Base-by-base conservation (phyloP, 768 basidiomycete species). In the Pisolithus marmoratus region DNA sequence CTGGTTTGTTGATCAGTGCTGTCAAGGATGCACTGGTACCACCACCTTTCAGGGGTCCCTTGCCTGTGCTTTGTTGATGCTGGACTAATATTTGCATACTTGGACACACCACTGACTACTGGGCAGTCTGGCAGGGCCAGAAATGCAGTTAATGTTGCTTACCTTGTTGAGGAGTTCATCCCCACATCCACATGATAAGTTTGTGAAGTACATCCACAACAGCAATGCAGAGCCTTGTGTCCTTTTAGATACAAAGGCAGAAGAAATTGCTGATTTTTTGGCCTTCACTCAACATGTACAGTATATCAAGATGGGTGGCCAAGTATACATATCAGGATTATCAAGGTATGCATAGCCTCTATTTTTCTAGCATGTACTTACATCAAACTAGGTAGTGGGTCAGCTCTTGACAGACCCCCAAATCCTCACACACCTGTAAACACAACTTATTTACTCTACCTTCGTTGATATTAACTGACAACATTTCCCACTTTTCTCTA, bases 51-150 rank as follows among this genome's bases (percentile, higher is more conserved):
- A 22, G 23, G n/a, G 1, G 53, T 58, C 8, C 57, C 57, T 23
- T 23, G 15, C 1, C 26, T 55, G 8, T 41, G 12, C 14, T 58
- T 58, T 38, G 38, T 58, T 1, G 43, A 55, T 9, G 57, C 57
- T 44, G 49, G 45, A 2, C 5, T 58, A 19, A 22, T 43, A 15
- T 11, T 49, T 0, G 40, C 40, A 5, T 46, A 46, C 37, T 22
- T 31, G 20, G 6, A 43, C 24, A 23, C 4, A 8, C 42, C 7
- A 24, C 20, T 15, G 15, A 8, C 22, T 2, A 24, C 42, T 40
- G 12, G 8, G 17, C 38, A 15, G 17, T 19, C 38, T 15, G 38
- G 11, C 8, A 40, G n/a, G 17, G 2, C 38, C 38, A n/a, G 38
- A 3, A n/a, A 3, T 17, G n/a, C 20, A 8, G 38, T 40, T n/a